Base-by-base conservation (phyloP, 352 stramenopile species). In the Plasmopara halstedii region DNA sequence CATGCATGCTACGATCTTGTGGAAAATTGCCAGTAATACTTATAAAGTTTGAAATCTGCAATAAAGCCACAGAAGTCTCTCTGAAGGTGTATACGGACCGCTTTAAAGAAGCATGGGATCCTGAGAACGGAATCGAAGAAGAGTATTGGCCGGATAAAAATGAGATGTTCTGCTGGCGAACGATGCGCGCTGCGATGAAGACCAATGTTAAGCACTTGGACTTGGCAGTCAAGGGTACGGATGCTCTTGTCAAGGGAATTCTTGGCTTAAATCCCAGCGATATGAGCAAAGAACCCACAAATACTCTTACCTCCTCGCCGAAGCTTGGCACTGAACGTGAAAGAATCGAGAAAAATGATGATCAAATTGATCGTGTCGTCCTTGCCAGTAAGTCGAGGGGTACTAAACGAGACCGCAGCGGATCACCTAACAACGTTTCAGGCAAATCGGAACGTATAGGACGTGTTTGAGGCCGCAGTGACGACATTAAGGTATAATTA, bases 71-170 rank as follows among this genome's bases (percentile, higher is more conserved):
- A 0, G 58, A 67, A n/a, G 75, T 90, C 37, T 65, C 76, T n/a
- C 57, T 91, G 41, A 49, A 66, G 20, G 65, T 67, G 27, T 97
- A 95, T 48, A 77, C 95, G 14, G 70, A 95, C 33, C 65, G 73
- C 0, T 97, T 97, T 42, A 83, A 87, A 15, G 90, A 97, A 45
- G 94, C 94, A 17, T 90, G 94, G 57, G 86, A 98, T 56, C 94
- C 94, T 3, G 94, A 97, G 40, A 95, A 94, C 51, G 90, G 91
- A 4, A 97, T 98, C 31, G 94, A 98, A 67, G 85, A 94, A 25
- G 89, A 93, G 23, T 98, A 97, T 57, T 95, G 95, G 75, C 94
- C 94, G 1, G 88, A 95, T 53, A 96, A 96, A 56, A 83, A 98
- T 64, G 77, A 85, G 19, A 87, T 91, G 75, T 66, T 83, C 19